Base-by-base conservation (phyloP, 2,329 filamentous ascomycete genomes). In the Botrytis hyacinthi region DNA sequence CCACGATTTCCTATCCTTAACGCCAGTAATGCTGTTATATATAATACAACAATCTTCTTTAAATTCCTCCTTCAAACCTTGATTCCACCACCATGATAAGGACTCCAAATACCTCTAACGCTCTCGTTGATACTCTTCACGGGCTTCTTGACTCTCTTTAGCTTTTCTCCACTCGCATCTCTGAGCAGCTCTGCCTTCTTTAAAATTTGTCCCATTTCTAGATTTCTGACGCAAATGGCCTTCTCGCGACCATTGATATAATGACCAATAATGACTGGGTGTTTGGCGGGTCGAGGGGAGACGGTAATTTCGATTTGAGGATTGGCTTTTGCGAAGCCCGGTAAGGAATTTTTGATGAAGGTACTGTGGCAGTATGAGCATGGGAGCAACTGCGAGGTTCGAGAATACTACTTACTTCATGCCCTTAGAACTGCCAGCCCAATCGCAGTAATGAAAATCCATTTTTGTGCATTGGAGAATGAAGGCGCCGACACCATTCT, bases 401-500 rank as follows among this genome's bases (percentile, higher is more conserved):
- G 22, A 20, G 35, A n/a, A 40, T 65, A 62, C 78, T 37, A 81
- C 88, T 76, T 87, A 96, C 93, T 97, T 96, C 94, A 98, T 98
- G 81, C 96, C 96, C 80, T 86, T 90, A 54, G 95, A 98, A 83
- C 93, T 97, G 76, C 95, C 96, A 73, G 93, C 93, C 89, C 92
- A 95, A 87, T 98, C 94, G 86, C 96, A 98, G 86, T 97, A 99
- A 85, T 97, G 93, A 81, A 99, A 93, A 83, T 97, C 93, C 83
- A 99, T 87, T 81, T 92, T 93, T 87, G 94, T 97, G 90, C 96
- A 99, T 86, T 97, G 95, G 74, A 98, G 89, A 84, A 99, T 93
- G 86, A 98, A 98, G 82, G 95, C 93, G 80, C 95, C 95, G 78
- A 98, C 88, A 87, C 96, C 96, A 86, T 99, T 98, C 95, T 98